phyloP scores from a whole-genome alignment of 176 grass and related monocot genomes.

The Paspalum notatum region DNA sequence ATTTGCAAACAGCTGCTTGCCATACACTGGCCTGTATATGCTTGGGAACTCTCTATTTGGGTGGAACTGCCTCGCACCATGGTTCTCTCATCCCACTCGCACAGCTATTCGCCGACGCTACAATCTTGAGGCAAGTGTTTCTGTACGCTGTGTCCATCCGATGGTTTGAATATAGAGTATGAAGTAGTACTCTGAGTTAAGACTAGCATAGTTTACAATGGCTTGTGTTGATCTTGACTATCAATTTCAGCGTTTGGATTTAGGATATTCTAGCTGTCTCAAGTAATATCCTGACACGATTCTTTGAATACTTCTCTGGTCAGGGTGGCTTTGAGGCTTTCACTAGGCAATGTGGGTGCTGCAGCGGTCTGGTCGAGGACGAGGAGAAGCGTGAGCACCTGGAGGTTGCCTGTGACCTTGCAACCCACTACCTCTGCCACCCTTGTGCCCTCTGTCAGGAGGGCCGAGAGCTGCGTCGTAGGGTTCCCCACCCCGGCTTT shows the following conservation, averaged over 20 bases:
- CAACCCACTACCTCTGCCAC: conserved; percentile 83
- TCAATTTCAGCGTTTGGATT: background rate
- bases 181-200: background rate
- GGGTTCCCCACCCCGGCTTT: conserved; percentile 80
- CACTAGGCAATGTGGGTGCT: conserved; percentile 67
- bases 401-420: conserved; percentile 66
- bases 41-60: conserved; percentile 85
- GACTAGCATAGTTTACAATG: background rate
- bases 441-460: conserved; percentile 88
- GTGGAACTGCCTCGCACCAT: conserved; percentile 90
- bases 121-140: conserved; percentile 78
- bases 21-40: conserved; percentile 84
- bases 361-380: conserved; percentile 38
- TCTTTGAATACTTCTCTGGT: conserved; percentile 23
- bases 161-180: background rate
- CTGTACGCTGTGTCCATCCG: background rate
- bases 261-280: background rate
- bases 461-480: conserved; percentile 74
- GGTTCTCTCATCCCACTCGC: conserved; percentile 68
- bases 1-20: conserved; percentile 83
- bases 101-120: conserved; percentile 79
- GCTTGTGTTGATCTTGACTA: background rate
- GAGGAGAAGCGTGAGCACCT: conserved; percentile 61
- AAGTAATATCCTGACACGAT: background rate
- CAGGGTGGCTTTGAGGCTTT: conserved; percentile 90